Evolutionary conservation across 2,329 filamentous ascomycete genomes (phyloP), one percentile per base, ranked within the genome.

Genomic region (Fusarium sp.): DNA sequence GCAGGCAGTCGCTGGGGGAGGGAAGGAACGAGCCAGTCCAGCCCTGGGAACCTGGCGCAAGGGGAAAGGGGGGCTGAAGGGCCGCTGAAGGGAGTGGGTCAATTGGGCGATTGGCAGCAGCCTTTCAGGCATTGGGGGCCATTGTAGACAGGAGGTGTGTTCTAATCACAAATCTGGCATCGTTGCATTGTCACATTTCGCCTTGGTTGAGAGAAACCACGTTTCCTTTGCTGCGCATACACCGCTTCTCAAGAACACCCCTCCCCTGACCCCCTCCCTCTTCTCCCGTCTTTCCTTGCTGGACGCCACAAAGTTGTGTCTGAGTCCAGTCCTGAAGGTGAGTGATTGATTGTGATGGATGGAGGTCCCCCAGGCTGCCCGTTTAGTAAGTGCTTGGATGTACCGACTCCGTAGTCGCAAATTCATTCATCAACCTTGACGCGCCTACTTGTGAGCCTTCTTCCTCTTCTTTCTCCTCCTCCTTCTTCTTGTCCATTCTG

Each of bases 11-110:
- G 25, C 58, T 50, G 37, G 69, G 69, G 69, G 58, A 59, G 45
- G 59, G 22, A 67, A 65, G 62, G 35, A 63, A 68, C 52, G 63
- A 70, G 63, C 71, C 68, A 75, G 66, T 73, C 61, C 47, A 65
- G 63, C 62, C 64, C 69, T 62, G 60, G 65, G 69, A 67, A 64
- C 45, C 64, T 76, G 68, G 69, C 66, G 70, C 68, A 75, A 76
- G 63, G 71, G 73, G 71, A 72, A 76, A 71, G 54, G 72, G 69
- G 65, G 73, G 66, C 37, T 58, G 40, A 58, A 56, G 66, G 68
- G 60, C 65, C 47, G 52, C 33, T 54, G 45, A 54, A 47, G 35
- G 37, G 60, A 57, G 67, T 38, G 65, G 38, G 59, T 54, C 37
- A 33, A 65, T 65, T 71, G 71, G 61, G 35, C 37, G 60, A 71